A percentile compares a stretch with the other conserved stretches of the same genome.
These are phyloP conservation scores for Fraxinus nigra DNA, from an alignment of 305 asterid species.

Conservation along the genomic window DNA sequence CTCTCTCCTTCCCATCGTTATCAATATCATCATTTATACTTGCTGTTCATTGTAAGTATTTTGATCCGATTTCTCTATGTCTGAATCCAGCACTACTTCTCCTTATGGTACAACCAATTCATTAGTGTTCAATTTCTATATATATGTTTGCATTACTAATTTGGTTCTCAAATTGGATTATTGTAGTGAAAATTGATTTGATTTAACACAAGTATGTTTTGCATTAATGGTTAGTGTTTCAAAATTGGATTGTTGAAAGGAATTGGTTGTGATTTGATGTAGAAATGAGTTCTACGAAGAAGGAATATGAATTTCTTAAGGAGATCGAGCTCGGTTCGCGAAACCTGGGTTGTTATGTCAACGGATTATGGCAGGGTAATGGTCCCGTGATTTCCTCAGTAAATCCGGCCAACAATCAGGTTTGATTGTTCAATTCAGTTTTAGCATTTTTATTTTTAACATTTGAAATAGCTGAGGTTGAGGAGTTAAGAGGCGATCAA, in stretches of 20 bases:
- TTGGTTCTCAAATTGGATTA: conserved; percentile 3
- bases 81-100: conserved; percentile 57
- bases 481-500: neutral
- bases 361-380: conserved; percentile 81
- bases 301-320: conserved; percentile 68
- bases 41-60: conserved; percentile 33
- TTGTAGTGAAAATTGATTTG: neutral
- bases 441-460: neutral
- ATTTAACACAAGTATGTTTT: neutral
- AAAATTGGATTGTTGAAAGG: neutral
- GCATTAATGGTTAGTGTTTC: neutral
- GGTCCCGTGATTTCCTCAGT: conserved; percentile 66
- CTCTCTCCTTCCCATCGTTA: conserved; percentile 31
- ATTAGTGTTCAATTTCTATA: neutral
- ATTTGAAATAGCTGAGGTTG: neutral
- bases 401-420: conserved; percentile 90
- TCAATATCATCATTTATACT: conserved; percentile 18
- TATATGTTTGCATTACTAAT: neutral
- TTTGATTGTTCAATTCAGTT: neutral
- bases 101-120: conserved; percentile 46
- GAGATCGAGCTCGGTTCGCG: conserved; percentile 76
- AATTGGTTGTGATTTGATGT: conserved; percentile 13
- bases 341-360: conserved; percentile 62
- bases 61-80: conserved; percentile 29
- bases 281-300: conserved; percentile 74